phyloP scores from a whole-genome alignment of 257 asterid genomes.

The Primulina tabacum region DNA sequence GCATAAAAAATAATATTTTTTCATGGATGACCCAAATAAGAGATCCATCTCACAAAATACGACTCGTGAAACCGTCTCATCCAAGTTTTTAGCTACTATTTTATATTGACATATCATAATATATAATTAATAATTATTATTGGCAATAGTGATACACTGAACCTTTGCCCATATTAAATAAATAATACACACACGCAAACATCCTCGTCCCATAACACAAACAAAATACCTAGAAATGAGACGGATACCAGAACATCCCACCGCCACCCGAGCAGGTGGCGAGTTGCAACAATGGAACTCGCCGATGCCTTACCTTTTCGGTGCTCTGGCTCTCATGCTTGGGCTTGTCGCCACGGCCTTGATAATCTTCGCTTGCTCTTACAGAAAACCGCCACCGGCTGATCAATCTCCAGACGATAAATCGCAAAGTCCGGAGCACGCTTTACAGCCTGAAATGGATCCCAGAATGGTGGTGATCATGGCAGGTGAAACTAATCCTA shows the following conservation, averaged over 20 bases:
- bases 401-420: constrained; percentile 12
- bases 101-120: neutral
- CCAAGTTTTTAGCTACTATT: too few species aligned
- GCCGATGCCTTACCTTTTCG: constrained; percentile 51
- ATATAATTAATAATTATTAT: neutral
- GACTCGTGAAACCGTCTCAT: too few species aligned
- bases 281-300: constrained; percentile 43
- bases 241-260: constrained; percentile 23
- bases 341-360: constrained; percentile 44
- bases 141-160: neutral
- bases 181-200: neutral
- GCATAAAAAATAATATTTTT: too few species aligned
- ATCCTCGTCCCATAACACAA: neutral
- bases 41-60: too few species aligned
- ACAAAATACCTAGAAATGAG: constrained; percentile 6
- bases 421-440: constrained; percentile 13
- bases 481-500: constrained; percentile 50
- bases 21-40: too few species aligned
- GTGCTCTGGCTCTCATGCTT: constrained; percentile 36
- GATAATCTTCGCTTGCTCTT: constrained; percentile 40
- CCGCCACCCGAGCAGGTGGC: constrained; percentile 24
- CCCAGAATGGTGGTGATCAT: constrained; percentile 32
- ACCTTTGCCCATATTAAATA: neutral
- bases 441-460: constrained; percentile 32
- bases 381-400: constrained; percentile 23